phyloP scores from a whole-genome alignment of 306 rosid species.

The Vicia villosa region DNA sequence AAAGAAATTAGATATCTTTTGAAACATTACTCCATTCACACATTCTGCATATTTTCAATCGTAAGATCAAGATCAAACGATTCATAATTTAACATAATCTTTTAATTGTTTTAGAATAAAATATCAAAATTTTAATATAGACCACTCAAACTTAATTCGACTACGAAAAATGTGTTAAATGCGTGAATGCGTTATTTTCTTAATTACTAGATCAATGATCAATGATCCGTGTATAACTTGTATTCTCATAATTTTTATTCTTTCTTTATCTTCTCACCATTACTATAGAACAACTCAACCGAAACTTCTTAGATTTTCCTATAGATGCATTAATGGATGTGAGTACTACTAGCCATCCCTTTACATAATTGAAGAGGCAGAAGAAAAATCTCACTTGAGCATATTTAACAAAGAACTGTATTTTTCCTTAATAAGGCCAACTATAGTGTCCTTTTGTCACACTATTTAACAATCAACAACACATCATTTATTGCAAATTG shows the following conservation, averaged over 20 bases:
- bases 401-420: background rate
- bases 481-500: conserved; percentile 34
- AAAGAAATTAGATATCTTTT: too few species aligned
- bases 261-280: background rate
- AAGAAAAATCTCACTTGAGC: conserved; percentile 2
- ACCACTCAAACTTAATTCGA: too few species aligned
- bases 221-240: too few species aligned
- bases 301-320: conserved; percentile 2
- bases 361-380: conserved; percentile 2
- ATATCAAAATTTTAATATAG: too few species aligned
- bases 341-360: background rate
- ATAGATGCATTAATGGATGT: background rate
- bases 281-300: background rate
- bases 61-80: too few species aligned
- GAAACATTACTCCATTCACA: too few species aligned
- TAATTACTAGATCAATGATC: too few species aligned
- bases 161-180: too few species aligned
- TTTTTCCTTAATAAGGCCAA: background rate
- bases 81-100: too few species aligned
- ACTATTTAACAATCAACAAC: background rate
- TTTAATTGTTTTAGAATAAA: too few species aligned
- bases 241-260: background rate
- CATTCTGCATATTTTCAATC: too few species aligned
- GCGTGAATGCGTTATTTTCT: too few species aligned
- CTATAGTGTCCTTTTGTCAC: conserved; percentile 20